Percentiles rank a stretch among this genome's conserved stretches.
Conservation (phyloP, 2,329 filamentous ascomycete genomes). For the Lecanicillium sp. region DNA sequence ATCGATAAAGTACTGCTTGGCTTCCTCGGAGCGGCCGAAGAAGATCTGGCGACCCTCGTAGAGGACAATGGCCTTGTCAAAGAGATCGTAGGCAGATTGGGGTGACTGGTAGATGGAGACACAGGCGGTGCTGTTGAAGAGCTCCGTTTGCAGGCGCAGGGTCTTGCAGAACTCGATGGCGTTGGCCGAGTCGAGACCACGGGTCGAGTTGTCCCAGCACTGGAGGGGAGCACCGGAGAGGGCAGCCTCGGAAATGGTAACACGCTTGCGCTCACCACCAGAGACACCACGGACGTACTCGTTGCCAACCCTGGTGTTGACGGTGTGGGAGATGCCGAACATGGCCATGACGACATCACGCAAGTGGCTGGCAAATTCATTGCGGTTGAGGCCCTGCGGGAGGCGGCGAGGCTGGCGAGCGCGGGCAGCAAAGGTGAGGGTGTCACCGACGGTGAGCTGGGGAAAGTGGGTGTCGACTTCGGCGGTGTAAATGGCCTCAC, state of each 20-base stretch:
- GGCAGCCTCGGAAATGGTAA: conserved; percentile 54
- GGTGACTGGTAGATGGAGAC: conserved; percentile 71
- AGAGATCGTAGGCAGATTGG: conserved; percentile 55
- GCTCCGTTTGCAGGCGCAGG: conserved; percentile 57
- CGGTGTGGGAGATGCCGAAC: conserved; percentile 40
- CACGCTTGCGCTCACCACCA: conserved; percentile 65
- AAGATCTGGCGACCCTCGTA: conserved; percentile 57
- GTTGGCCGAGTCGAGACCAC: conserved; percentile 68
- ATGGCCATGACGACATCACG: conserved; percentile 35
- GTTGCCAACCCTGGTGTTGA: conserved; percentile 67
- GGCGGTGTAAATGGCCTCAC: conserved; percentile 76
- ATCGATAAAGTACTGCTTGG: conserved; percentile 57
- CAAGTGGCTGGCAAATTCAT: conserved; percentile 48
- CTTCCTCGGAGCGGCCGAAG: conserved; percentile 52
- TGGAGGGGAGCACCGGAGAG: conserved; percentile 54
- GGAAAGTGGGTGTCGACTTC: conserved; percentile 76
- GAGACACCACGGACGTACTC: conserved; percentile 69
- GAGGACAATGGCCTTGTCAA: conserved; percentile 51
- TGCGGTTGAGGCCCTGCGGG: conserved; percentile 44
- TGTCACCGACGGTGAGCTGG: conserved; percentile 65
- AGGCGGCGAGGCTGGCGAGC: conserved; percentile 54
- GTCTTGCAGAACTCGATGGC: conserved; percentile 70
- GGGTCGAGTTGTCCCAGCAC: conserved; percentile 65
- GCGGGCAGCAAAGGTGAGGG: conserved; percentile 63
- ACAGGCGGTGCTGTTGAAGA: conserved; percentile 56